phyloP scores from a whole-genome alignment of 352 stramenopile species.

The Globisporangium canariense region DNA sequence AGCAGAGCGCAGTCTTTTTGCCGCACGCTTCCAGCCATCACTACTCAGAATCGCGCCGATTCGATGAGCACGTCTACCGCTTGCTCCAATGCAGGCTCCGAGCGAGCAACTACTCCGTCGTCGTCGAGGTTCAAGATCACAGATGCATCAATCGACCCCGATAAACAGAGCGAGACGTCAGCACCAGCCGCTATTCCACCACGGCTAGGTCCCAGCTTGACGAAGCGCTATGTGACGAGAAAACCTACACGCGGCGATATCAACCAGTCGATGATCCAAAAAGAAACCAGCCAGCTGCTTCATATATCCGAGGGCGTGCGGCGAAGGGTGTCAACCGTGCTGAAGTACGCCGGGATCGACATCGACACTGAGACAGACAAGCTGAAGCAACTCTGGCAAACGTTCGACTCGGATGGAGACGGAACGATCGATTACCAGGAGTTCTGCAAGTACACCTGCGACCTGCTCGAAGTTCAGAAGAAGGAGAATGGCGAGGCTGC shows the following conservation, averaged over 20 bases:
- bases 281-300: conserved; percentile 11
- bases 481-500: conserved; percentile 24
- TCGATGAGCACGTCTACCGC: background rate
- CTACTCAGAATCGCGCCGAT: background rate
- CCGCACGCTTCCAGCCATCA: background rate
- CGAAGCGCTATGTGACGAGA: background rate
- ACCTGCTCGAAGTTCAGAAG: conserved; percentile 31
- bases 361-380: conserved; percentile 30
- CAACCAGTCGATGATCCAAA: conserved; percentile 8
- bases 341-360: conserved; percentile 34
- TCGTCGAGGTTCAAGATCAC: conserved; percentile 5
- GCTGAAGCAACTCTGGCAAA: conserved; percentile 34
- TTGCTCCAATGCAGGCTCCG: background rate
- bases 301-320: conserved; percentile 19
- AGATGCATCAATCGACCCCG: conserved; percentile 6
- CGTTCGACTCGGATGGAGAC: conserved; percentile 40
- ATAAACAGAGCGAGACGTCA: background rate
- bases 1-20: background rate
- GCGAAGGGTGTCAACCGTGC: conserved; percentile 22
- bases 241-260: conserved; percentile 13
- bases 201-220: background rate
- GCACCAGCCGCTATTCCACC: background rate
- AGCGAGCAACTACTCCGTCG: background rate
- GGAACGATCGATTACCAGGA: conserved; percentile 43
- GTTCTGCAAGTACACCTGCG: conserved; percentile 41